Evolutionary conservation across 495 filamentous ascomycete species (phyloP).

Genomic region (Neurospora sp.): DNA sequence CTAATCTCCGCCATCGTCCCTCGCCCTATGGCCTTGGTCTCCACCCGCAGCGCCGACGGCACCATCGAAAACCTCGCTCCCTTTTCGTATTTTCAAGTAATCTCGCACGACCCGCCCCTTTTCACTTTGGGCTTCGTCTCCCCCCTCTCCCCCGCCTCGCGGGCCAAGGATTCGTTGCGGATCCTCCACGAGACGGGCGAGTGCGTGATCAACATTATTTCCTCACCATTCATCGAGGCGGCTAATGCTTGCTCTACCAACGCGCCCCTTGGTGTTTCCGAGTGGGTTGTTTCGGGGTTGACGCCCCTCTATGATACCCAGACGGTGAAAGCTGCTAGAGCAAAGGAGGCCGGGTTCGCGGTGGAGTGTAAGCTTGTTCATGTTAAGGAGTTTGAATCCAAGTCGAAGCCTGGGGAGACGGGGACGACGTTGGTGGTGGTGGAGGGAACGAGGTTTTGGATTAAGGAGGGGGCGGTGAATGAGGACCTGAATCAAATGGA

Average conservation of each 20-base stretch:
- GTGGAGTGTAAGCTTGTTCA: slow-evolving; percentile 71
- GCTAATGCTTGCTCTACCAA: slow-evolving; percentile 74
- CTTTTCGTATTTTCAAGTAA: slow-evolving; percentile 73
- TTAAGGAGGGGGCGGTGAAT: slow-evolving; percentile 78
- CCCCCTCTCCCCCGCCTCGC: slow-evolving; percentile 29
- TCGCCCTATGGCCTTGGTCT: slow-evolving; percentile 56
- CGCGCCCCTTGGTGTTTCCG: slow-evolving; percentile 64
- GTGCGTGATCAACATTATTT: slow-evolving; percentile 80
- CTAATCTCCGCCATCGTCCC: slow-evolving; percentile 82
- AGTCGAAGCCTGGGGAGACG: slow-evolving; percentile 55
- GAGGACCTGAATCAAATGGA: slow-evolving; percentile 63
- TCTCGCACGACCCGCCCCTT: slow-evolving; percentile 83
- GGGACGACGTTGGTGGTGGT: slow-evolving; percentile 65
- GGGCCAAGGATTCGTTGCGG: slow-evolving; percentile 62
- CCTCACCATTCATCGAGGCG: slow-evolving; percentile 77
- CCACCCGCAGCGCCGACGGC: slow-evolving; percentile 37
- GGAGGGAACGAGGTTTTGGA: slow-evolving; percentile 85
- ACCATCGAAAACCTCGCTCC: slow-evolving; percentile 63
- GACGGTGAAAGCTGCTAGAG: slow-evolving; percentile 60
- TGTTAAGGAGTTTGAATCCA: slow-evolving; percentile 66
- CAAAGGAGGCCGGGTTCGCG: slow-evolving; percentile 70
- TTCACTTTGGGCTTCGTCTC: slow-evolving; percentile 70
- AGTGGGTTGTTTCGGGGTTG: slow-evolving; percentile 65
- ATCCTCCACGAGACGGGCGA: slow-evolving; percentile 66
- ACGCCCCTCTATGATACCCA: slow-evolving; percentile 53